Evolutionary conservation across 495 filamentous ascomycete species (phyloP), one percentile per base, ranked within the genome.

Genomic region (Aspergillus olivimuriae): DNA sequence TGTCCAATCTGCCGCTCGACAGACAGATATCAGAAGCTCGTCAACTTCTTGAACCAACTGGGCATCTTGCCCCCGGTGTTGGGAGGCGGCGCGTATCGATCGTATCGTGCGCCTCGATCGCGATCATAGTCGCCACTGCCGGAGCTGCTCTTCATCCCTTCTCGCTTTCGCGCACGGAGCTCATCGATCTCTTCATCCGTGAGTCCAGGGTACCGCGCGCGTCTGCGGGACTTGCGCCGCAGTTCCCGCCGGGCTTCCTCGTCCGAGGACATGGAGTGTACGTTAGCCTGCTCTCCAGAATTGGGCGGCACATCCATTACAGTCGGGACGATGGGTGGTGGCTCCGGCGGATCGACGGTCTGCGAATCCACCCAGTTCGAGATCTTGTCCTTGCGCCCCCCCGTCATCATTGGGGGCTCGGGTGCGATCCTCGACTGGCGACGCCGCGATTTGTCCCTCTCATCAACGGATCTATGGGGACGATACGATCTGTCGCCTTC

Each of bases 341-440:
- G 77, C 42, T 75, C 75, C 2, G 78, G 75, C 2, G 77, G 78
- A 11, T 78, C 73, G 9, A 63, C 62, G 26, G 69, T 64, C 55
- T 79, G 70, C 1, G 70, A 73, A 46, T 81, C 62, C 3, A 82
- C 73, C 78, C 78, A 82, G 3, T 74, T 77, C 2, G 75, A 70
- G 34, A 75, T 81, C 54, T 82, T 80, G 40, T 81, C 74, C 51
- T 63, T 64, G 24, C 57, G 58, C 24, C 52, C 61, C 22, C 61
- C 60, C 23, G 55, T 40, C 58, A 60, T 62, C 47, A 57, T 49
- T 8, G 60, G 60, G 4, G 43, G 47, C 6, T 28, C 24, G 11
- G 24, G 24, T 6, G 52, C 43, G 0, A 51, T 56, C 18, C 54
- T 61, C 17, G 63, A 64, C 39, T 52, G 61, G 4, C 63, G 63